Evolutionary conservation across 2,329 filamentous ascomycete species (phyloP).

Genomic region (Neonectria coccinea): DNA sequence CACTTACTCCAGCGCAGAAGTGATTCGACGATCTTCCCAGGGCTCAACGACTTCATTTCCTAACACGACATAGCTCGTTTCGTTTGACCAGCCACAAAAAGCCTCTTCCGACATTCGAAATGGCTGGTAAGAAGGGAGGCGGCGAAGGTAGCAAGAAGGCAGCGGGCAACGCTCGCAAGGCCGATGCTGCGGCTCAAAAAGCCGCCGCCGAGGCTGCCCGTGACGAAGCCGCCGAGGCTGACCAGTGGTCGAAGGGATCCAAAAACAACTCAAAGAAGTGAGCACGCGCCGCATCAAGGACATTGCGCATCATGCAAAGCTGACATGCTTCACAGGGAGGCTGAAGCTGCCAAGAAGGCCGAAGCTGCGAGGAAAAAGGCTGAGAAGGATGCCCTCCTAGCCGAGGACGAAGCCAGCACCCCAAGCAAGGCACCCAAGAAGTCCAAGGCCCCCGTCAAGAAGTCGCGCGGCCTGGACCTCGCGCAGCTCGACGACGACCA

Average conservation of each 20-base stretch:
- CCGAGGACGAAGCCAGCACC: conserved; percentile 81
- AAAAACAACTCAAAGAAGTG: conserved; percentile 92
- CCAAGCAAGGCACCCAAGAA: conserved; percentile 74
- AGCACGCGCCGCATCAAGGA: conserved; percentile 48
- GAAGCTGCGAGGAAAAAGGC: conserved; percentile 93
- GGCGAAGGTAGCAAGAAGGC: conserved; percentile 87
- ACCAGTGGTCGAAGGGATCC: conserved; percentile 85
- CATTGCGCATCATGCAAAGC: conserved; percentile 9
- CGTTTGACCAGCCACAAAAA: conserved; percentile 23
- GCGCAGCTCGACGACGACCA: conserved; percentile 75
- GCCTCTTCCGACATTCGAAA: conserved; percentile 50
- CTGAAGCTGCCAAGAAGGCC: conserved; percentile 73
- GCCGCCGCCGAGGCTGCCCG: conserved; percentile 76
- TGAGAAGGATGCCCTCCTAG: conserved; percentile 84
- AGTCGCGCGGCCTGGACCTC: conserved; percentile 79
- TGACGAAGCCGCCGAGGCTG: conserved; percentile 74
- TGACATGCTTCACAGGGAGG: conserved; percentile 48
- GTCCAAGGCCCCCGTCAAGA: conserved; percentile 75
- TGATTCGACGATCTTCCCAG: conserved; percentile 21
- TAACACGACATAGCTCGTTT: conserved; percentile 26
- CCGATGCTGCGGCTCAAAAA: conserved; percentile 86
- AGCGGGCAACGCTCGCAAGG: conserved; percentile 91
- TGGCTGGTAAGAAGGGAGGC: conserved; percentile 80
- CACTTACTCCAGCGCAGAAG: conserved; percentile 21
- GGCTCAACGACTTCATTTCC: conserved; percentile 16